These are phyloP conservation scores for Yamadazyma tumulicola DNA, from an alignment of 805 yeast species.

Conservation along the genomic window DNA sequence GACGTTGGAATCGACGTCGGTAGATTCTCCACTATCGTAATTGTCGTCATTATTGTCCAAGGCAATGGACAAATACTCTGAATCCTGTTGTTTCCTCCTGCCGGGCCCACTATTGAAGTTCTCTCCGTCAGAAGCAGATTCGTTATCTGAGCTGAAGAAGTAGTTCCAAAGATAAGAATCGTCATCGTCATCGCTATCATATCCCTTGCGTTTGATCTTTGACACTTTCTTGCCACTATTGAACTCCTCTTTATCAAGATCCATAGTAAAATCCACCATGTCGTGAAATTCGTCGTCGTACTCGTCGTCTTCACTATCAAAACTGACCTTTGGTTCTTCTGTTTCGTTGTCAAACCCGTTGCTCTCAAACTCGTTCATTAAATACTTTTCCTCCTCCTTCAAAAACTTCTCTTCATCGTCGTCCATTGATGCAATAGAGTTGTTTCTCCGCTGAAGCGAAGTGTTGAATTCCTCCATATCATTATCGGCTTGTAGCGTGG, in stretches of 20 bases:
- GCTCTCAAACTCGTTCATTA: constrained; percentile 44
- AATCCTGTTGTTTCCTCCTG: background rate
- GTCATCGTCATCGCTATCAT: constrained; percentile 47
- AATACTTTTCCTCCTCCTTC: constrained; percentile 42
- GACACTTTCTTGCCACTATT: constrained; percentile 6
- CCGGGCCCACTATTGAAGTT: background rate
- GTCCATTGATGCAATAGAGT: constrained; percentile 30
- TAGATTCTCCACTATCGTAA: constrained; percentile 76
- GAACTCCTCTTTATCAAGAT: constrained; percentile 20
- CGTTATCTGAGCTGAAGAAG: constrained; percentile 51
- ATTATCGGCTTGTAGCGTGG: constrained; percentile 46
- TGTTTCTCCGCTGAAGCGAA: constrained; percentile 14
- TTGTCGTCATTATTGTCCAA: constrained; percentile 26
- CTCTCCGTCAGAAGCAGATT: constrained; percentile 19
- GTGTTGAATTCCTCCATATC: constrained; percentile 37
- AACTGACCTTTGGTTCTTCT: constrained; percentile 11
- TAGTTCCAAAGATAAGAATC: constrained; percentile 75
- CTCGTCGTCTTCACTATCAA: constrained; percentile 11
- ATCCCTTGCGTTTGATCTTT: constrained; percentile 8
- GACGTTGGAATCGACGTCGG: constrained; percentile 85
- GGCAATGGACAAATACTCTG: background rate
- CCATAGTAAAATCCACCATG: constrained; percentile 33
- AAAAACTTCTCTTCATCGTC: constrained; percentile 36
- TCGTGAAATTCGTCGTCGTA: constrained; percentile 41
- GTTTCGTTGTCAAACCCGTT: constrained; percentile 44